Base-by-base conservation (phyloP, 2,329 filamentous ascomycete genomes). In the Aulographum hederae region DNA sequence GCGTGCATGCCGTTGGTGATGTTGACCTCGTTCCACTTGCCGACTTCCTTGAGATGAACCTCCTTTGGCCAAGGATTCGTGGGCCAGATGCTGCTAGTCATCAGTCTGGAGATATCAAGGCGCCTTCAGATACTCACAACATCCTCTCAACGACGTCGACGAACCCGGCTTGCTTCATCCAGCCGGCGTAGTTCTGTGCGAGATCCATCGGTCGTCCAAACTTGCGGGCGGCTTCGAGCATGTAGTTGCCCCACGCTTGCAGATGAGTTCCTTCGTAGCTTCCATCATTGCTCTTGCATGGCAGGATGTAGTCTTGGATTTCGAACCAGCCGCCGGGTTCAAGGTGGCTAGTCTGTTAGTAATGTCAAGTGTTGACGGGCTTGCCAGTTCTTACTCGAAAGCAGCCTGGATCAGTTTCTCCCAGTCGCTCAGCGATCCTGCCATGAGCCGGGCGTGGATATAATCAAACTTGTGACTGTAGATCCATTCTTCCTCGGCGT, bases 1-100 rank as follows among this genome's bases (percentile, higher is more conserved):
- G 44, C 43, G 18, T 48, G 45, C 5, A 47, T 39, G 3, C 47
- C 47, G 25, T 50, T 41, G 12, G 41, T 37, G 34, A 46, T 48
- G 11, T 46, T 42, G 17, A 47, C 34, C 18, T 37, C 32, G 26
- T 47, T 46, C 26, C 39, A 50, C 26, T 39, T 40, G 1, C 65
- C 66, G 2, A 67, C 42, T 31, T 67, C 57, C 42, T 69, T 71
- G 31, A 62, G 53, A 17, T 58, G 56, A 4, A 53, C 51, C 26
- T 67, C 59, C 28, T 57, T 60, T 0, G 65, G 59, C 65, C 67
- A 71, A 8, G 52, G 44, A 39, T 61, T 65, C 20, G 53, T 54
- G 1, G 66, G 65, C 49, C 65, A 60, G 43, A 39, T 33, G 28
- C n/a, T n/a, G n/a, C n/a, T 32, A 29, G 18, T 37, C 16, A n/a